Percentiles rank a stretch among this genome's conserved stretches.
phyloP scores from a whole-genome alignment of 1,284 basidiomycete species.

The Quambalaria eucalypti region DNA sequence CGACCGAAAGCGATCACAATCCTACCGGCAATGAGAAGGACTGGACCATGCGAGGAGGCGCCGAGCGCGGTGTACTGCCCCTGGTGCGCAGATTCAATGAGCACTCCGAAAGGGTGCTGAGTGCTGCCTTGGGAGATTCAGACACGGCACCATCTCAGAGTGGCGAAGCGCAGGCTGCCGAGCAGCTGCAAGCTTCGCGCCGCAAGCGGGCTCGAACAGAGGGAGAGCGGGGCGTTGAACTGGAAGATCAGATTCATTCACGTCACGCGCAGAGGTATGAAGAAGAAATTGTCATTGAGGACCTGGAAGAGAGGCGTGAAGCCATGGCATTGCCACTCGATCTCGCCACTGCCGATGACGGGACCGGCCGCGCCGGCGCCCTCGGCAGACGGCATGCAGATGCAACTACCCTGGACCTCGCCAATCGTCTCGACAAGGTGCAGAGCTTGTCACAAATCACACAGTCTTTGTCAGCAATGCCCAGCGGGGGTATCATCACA shows the following conservation, averaged over 20 bases:
- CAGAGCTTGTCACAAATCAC: neutral
- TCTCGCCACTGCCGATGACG: conserved; percentile 51
- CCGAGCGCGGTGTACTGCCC: conserved; percentile 74
- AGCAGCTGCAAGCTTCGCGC: conserved; percentile 1
- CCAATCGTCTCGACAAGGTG: neutral
- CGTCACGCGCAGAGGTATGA: conserved; percentile 48
- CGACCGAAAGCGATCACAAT: conserved; percentile 83
- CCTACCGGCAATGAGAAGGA: conserved; percentile 83
- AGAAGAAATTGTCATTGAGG: conserved; percentile 72
- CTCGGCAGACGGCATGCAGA: conserved; percentile 3
- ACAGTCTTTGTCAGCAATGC: neutral
- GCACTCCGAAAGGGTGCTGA: conserved; percentile 79
- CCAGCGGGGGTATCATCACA: neutral
- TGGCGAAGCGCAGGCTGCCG: conserved; percentile 29
- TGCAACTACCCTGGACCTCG: conserved; percentile 25
- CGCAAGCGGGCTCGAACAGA: conserved; percentile 3
- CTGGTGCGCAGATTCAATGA: conserved; percentile 95
- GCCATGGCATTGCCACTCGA: conserved; percentile 67
- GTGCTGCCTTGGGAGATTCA: conserved; percentile 48
- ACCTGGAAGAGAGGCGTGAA: conserved; percentile 63
- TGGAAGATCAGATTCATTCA: conserved; percentile 2
- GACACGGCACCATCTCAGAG: neutral
- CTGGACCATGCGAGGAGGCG: conserved; percentile 89
- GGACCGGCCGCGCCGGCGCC: conserved; percentile 1
- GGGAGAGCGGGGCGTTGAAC: conserved; percentile 5